Base-by-base conservation (phyloP, 176 grass and related monocot genomes). In the Zizania latifolia region DNA sequence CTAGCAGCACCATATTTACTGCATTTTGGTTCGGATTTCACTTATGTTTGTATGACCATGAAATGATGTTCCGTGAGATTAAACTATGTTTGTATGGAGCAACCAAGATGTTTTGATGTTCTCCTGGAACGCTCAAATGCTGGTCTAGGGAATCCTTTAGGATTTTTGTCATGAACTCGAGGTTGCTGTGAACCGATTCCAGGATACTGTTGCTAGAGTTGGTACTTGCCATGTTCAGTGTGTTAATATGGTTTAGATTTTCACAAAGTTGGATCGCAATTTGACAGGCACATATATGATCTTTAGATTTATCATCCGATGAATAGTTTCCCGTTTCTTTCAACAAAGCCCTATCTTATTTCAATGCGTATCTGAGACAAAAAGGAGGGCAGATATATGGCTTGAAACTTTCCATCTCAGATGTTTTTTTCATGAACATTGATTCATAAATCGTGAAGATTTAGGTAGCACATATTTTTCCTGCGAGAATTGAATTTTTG, bases 1-100 rank as follows among this genome's bases (percentile, higher is more conserved):
- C 27, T 58, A 68, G 70, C 65, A 26, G 55, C 30, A 36, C 54
- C 31, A 26, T n/a, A n/a, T 79, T 82, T 68, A 82, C 82, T 37
- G 30, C 82, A 75, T 85, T 89, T 81, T 85, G 62, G 62, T 74
- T 79, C 16, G 62, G 21, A 37, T 83, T 88, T 72, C 71, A 10
- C 55, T 58, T 78, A 13, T 74, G 74, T 70, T 70, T 79, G 80
- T 88, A 87, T 78, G 66, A 71, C 61, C 64, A 56, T 80, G 81
- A 65, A 37, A 68, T 22, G 58, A 74, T 54, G 62, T 43, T 60
- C 37, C 37, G 37, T 58, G 62, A 65, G 45, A 64, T 15, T 54
- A 14, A 71, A 81, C 51, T 62, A 14, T 71, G 56, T 66, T 11
- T 68, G 65, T 61, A 68, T 55, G 74, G 36, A 68, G 39, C 62